Evolutionary conservation across 1,139 yeast genomes (phyloP).

Genomic region (Wickerhamomyces sp.): DNA sequence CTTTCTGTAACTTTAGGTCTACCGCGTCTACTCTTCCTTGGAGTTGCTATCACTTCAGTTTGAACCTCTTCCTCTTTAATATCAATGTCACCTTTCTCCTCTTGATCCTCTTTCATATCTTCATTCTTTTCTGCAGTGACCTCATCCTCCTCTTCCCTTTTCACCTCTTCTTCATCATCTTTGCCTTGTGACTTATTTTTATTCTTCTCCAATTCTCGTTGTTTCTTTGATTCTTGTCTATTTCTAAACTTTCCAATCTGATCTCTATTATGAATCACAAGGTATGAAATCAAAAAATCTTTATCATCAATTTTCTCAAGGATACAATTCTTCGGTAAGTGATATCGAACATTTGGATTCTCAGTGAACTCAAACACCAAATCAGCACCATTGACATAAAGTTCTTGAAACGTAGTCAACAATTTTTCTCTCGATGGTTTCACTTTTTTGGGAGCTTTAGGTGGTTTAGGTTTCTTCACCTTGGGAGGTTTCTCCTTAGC

Average conservation of each 20-base stretch:
- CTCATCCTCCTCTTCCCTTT: constrained; percentile 21
- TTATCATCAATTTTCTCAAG: constrained; percentile 52
- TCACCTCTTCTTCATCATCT: constrained; percentile 19
- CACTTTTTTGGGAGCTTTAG: constrained; percentile 24
- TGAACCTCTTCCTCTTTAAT: background rate
- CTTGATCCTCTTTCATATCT: constrained; percentile 6
- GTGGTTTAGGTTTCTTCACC: constrained; percentile 24
- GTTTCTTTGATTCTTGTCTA: constrained; percentile 24
- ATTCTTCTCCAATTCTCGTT: constrained; percentile 22
- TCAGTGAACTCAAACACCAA: constrained; percentile 83
- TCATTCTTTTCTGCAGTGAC: constrained; percentile 14
- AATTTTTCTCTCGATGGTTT: constrained; percentile 30
- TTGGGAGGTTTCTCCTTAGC: constrained; percentile 24
- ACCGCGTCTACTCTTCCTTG: constrained; percentile 4
- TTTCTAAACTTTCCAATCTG: constrained; percentile 22
- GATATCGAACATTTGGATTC: constrained; percentile 67
- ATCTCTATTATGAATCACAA: constrained; percentile 49
- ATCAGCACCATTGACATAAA: constrained; percentile 63
- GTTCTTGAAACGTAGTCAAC: constrained; percentile 71
- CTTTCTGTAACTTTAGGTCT: constrained; percentile 17
- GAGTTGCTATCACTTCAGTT: background rate
- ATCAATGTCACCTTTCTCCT: constrained; percentile 6
- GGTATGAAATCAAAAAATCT: constrained; percentile 59
- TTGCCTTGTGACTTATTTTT: constrained; percentile 19
- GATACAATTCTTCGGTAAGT: constrained; percentile 70